Percentiles rank a stretch among this genome's conserved stretches.
Evolutionary conservation across 108 stramenopile species (phyloP).

Genomic region (Aureococcus anophagefferens): DNA sequence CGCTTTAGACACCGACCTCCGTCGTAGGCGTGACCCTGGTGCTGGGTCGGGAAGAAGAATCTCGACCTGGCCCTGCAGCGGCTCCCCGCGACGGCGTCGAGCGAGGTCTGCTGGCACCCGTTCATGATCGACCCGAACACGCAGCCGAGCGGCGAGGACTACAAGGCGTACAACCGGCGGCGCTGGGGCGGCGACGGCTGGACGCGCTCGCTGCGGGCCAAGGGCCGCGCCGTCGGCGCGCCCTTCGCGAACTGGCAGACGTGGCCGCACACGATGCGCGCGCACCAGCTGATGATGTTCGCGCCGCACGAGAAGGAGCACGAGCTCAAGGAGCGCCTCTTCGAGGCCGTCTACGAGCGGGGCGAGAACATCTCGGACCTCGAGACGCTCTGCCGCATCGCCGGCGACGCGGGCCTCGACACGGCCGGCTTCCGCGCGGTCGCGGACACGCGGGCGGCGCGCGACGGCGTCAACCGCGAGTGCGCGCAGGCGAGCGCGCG

Average conservation of each 20-base stretch:
- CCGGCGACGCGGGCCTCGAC: neutral
- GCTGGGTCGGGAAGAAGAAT: slow-evolving; percentile 31
- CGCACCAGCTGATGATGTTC: slow-evolving; percentile 52
- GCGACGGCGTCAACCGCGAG: neutral
- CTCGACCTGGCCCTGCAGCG: neutral
- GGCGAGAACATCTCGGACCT: neutral
- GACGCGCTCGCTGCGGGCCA: slow-evolving; percentile 44
- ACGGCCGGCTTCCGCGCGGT: neutral
- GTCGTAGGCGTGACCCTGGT: slow-evolving; percentile 77
- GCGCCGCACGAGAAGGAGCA: slow-evolving; percentile 8
- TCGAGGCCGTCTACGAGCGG: neutral
- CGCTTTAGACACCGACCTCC: too few relatives aligned
- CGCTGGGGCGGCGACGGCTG: slow-evolving; percentile 61
- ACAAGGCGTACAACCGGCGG: slow-evolving; percentile 53
- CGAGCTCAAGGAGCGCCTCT: neutral
- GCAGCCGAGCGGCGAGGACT: slow-evolving; percentile 48
- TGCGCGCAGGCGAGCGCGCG: neutral
- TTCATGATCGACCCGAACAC: slow-evolving; percentile 64
- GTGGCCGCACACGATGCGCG: slow-evolving; percentile 63
- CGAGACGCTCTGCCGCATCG: neutral
- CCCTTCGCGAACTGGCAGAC: slow-evolving; percentile 56
- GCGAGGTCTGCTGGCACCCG: slow-evolving; percentile 23
- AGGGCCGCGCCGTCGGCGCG: slow-evolving; percentile 56
- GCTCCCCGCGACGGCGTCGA: neutral
- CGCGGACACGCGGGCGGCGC: neutral